phyloP scores from a whole-genome alignment of 768 basidiomycete genomes.

The Termitomyces bulborhizus region DNA sequence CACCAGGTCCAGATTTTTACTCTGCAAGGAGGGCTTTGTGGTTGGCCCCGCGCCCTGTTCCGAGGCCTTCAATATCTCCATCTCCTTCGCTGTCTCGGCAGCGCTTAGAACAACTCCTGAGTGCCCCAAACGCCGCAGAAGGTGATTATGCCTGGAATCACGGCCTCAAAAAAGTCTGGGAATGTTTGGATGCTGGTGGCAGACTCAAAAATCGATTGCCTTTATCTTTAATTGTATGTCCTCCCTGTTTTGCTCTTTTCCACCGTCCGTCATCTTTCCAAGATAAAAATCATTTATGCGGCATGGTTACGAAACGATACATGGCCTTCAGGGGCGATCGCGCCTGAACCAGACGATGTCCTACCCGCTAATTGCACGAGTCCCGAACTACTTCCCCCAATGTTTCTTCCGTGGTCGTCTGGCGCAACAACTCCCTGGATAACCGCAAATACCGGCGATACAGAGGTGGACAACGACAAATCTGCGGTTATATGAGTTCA shows the following conservation, averaged over 20 bases:
- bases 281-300: slow-evolving; percentile 71
- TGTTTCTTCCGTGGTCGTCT: slow-evolving; percentile 16
- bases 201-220: slow-evolving; percentile 57
- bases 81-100: slow-evolving; percentile 31
- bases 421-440: slow-evolving; percentile 22
- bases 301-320: slow-evolving; percentile 74
- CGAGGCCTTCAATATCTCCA: slow-evolving; percentile 1
- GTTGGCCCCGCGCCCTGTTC: slow-evolving; percentile 30
- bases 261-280: slow-evolving; percentile 13
- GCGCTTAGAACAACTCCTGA: slow-evolving; percentile 47
- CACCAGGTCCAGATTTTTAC: slow-evolving; percentile 61
- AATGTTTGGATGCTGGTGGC: slow-evolving; percentile 51
- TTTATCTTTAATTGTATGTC: slow-evolving; percentile 55
- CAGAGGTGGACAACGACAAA: not conserved
- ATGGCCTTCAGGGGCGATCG: slow-evolving; percentile 61
- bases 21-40: slow-evolving; percentile 57
- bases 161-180: slow-evolving; percentile 59
- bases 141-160: slow-evolving; percentile 50
- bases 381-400: slow-evolving; percentile 9
- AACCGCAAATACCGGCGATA: slow-evolving; percentile 12
- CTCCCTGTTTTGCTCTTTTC: slow-evolving; percentile 2
- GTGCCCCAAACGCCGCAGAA: slow-evolving; percentile 37
- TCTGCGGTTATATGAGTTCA: slow-evolving; percentile 1
- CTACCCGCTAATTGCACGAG: slow-evolving; percentile 15
- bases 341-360: slow-evolving; percentile 58